Evolutionary conservation across 2,329 filamentous ascomycete genomes (phyloP).

Genomic region (Domatiomyces globalis): DNA sequence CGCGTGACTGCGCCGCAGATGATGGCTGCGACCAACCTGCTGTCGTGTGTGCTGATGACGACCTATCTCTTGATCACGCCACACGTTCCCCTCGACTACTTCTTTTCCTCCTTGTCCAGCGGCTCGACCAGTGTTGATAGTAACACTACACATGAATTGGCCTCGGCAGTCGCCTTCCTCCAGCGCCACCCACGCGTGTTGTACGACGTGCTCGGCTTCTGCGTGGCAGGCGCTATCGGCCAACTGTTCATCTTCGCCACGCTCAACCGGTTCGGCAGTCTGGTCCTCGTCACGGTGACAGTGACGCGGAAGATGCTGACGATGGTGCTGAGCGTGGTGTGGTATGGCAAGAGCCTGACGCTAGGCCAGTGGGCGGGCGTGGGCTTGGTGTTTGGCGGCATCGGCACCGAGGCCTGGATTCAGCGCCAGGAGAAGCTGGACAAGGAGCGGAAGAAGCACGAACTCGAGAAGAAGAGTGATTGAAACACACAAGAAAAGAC

Average conservation of each 20-base stretch:
- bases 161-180: conserved; percentile 68
- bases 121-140: conserved; percentile 21
- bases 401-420: conserved; percentile 78
- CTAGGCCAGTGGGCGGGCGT: conserved; percentile 92
- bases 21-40: conserved; percentile 96
- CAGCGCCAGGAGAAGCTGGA: conserved; percentile 68
- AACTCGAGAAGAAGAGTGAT: not conserved
- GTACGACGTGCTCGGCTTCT: conserved; percentile 79
- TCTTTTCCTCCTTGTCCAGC: conserved; percentile 24
- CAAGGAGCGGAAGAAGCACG: conserved; percentile 46
- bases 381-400: conserved; percentile 81
- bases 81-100: conserved; percentile 59
- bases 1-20: conserved; percentile 88
- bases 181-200: conserved; percentile 64
- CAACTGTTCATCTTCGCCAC: conserved; percentile 98
- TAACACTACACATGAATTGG: conserved; percentile 56
- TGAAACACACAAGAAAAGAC: not conserved
- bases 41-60: conserved; percentile 64
- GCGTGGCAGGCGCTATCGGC: conserved; percentile 76
- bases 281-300: conserved; percentile 88
- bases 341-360: conserved; percentile 78
- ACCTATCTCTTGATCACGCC: conserved; percentile 66
- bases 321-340: conserved; percentile 90
- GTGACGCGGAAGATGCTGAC: conserved; percentile 98
- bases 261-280: conserved; percentile 75